Conservation (phyloP, 1,284 basidiomycete genomes). For the Gymnopus androsaceus region DNA sequence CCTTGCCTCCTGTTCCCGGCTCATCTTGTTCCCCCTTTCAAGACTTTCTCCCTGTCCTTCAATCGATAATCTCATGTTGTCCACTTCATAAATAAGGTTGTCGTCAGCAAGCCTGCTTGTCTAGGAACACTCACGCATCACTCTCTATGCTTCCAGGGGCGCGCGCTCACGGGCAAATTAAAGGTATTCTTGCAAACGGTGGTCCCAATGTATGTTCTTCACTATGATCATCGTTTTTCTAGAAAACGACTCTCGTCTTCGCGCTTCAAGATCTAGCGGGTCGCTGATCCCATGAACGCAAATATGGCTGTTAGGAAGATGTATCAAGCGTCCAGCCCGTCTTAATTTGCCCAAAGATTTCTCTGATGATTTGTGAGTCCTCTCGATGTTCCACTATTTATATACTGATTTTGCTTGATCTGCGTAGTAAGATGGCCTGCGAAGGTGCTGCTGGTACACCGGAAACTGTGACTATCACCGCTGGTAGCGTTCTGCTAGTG, state of each 20-base stretch:
- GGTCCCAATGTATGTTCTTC: constrained; percentile 23
- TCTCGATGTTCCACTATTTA: too few species aligned
- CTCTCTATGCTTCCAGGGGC: constrained; percentile 7
- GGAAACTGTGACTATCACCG: constrained; percentile 17
- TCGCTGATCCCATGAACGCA: constrained; percentile 20
- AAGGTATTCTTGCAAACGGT: constrained; percentile 17
- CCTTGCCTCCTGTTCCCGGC: neutral
- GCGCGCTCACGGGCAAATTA: constrained; percentile 24
- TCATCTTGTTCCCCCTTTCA: neutral
- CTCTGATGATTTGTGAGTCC: constrained; percentile 22
- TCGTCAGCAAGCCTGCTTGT: neutral
- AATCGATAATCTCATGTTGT: neutral
- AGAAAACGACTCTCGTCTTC: neutral
- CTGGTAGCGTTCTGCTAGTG: constrained; percentile 21
- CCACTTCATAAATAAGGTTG: neutral
- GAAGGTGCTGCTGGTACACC: constrained; percentile 24
- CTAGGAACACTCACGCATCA: neutral
- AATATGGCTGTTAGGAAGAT: constrained; percentile 25
- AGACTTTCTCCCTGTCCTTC: neutral
- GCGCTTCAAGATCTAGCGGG: constrained; percentile 24
- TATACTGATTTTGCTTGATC: neutral
- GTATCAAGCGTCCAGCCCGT: constrained; percentile 23
- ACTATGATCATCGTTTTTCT: neutral
- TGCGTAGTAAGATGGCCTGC: constrained; percentile 24
- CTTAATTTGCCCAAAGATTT: constrained; percentile 20